Base-by-base conservation (phyloP, 2,329 filamentous ascomycete genomes). In the Daldinia sp. region DNA sequence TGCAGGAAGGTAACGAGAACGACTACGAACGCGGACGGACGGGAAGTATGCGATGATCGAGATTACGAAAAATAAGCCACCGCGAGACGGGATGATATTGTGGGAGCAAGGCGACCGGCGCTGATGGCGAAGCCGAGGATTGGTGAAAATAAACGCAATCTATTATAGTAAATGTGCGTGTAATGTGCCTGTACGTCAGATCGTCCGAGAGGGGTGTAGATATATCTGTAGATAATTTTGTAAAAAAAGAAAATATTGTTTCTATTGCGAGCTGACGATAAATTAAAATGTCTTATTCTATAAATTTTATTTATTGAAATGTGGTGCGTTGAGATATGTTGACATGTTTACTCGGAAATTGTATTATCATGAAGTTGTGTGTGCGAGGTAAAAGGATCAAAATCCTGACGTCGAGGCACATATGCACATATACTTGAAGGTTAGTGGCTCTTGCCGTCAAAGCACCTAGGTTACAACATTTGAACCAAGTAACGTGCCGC, bases 331-430 rank as follows among this genome's bases (percentile, higher is more conserved):
- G n/a, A n/a, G n/a, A n/a, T n/a, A n/a, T n/a, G 47, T 58, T 57
- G 58, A 56, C 47, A 66, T 59, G 45, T 52, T 41, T 48, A 57
- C 34, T 17, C 23, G 25, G 52, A 56, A 51, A 39, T 56, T 48
- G 55, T 51, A 39, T 34, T 39, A 39, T 32, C 35, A 17, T 54
- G 13, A 41, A 62, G 34, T 43, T 30, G 30, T 58, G 52, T 32
- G 64, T 64, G 61, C 51, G 61, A 58, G 53, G 49, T 58, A 17
- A 65, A 66, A 60, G 21, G 19, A 7, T n/a, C 35, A 53, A 64
- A 67, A 67, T 67, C 61, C 64, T 67, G 64, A 64, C 64, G 64
- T 67, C 52, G 64, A 67, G 41, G 58, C 53, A 62, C 59, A 54
- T 61, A 49, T 19, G 13, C 13, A 10, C n/a, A 37, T 32, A 11